Percentiles rank a stretch among this genome's conserved stretches.
phyloP scores from a whole-genome alignment of 164 flowering plant genomes.

The Magnolia sinica region DNA sequence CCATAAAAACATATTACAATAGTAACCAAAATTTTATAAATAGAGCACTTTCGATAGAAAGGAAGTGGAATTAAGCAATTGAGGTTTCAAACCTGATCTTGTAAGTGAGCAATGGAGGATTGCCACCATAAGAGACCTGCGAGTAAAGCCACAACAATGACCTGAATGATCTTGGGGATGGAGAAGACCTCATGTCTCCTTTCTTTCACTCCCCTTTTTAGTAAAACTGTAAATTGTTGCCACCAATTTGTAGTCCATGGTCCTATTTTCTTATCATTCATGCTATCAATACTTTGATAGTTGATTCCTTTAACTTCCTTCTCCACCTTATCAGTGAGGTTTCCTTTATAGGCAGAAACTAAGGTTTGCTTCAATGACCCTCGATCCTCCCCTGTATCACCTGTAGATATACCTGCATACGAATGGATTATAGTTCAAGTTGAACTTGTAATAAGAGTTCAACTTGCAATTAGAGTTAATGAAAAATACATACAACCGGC shows the following conservation, averaged over 20 bases:
- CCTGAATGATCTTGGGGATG: constrained; percentile 7
- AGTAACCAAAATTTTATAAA: background rate
- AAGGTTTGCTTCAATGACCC: constrained; percentile 4
- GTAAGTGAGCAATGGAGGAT: constrained; percentile 31
- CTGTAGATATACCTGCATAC: constrained; percentile 26
- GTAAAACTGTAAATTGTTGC: constrained; percentile 14
- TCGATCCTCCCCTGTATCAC: constrained; percentile 18
- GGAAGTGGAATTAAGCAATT: background rate
- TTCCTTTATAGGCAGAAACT: background rate
- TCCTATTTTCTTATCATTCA: constrained; percentile 11
- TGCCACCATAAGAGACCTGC: constrained; percentile 6
- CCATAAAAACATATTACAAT: background rate
- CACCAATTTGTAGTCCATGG: constrained; percentile 40
- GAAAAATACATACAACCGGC: no score
- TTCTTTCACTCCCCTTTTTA: constrained; percentile 12
- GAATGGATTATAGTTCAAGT: background rate
- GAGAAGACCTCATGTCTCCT: constrained; percentile 15
- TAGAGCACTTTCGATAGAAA: background rate
- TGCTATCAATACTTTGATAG: background rate
- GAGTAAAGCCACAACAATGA: constrained; percentile 6
- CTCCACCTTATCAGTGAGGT: background rate
- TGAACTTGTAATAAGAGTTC: background rate
- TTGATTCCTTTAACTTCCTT: background rate
- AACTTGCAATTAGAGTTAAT: no score
- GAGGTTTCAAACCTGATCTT: constrained; percentile 21